Evolutionary conservation across 75 land plant species (phyloP).

Genomic region (Ceratopteris richardii): DNA sequence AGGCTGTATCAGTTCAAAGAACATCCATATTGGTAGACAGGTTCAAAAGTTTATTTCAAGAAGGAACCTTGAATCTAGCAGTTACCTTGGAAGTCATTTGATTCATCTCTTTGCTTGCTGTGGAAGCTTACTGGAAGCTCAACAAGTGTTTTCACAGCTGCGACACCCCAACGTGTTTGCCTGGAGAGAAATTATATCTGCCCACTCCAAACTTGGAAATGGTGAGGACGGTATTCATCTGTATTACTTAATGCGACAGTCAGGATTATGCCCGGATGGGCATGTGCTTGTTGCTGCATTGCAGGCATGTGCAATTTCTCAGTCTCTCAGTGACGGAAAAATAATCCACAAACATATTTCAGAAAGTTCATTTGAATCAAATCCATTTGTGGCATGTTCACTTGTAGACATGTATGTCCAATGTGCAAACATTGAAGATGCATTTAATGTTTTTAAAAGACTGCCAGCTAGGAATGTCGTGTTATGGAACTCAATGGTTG

Average conservation of each 20-base stretch:
- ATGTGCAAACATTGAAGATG: constrained; percentile 11
- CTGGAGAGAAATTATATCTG: constrained; percentile 6
- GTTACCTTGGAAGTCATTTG: neutral
- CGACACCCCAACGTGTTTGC: neutral
- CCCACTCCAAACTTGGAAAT: neutral
- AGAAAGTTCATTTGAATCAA: constrained; percentile 2
- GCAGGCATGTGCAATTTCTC: constrained; percentile 9
- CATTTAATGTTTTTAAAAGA: constrained; percentile 11
- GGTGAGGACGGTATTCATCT: constrained; percentile 2
- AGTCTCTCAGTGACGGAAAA: constrained; percentile 10
- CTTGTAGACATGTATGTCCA: constrained; percentile 18
- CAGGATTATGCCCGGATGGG: neutral
- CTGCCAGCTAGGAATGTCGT: constrained; percentile 15
- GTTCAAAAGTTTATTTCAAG: neutral
- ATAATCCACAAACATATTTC: constrained; percentile 11
- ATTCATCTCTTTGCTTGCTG: neutral
- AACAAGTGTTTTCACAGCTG: neutral
- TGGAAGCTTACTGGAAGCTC: neutral
- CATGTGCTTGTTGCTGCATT: neutral
- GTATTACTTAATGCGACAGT: constrained; percentile 2
- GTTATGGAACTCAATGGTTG: constrained; percentile 24
- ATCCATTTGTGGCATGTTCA: constrained; percentile 7
- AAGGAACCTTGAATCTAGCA: neutral
- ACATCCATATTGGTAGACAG: neutral
- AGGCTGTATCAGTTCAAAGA: neutral